Evolutionary conservation across 176 grass and related monocot genomes (phyloP).

Genomic region (Carex pumila): DNA sequence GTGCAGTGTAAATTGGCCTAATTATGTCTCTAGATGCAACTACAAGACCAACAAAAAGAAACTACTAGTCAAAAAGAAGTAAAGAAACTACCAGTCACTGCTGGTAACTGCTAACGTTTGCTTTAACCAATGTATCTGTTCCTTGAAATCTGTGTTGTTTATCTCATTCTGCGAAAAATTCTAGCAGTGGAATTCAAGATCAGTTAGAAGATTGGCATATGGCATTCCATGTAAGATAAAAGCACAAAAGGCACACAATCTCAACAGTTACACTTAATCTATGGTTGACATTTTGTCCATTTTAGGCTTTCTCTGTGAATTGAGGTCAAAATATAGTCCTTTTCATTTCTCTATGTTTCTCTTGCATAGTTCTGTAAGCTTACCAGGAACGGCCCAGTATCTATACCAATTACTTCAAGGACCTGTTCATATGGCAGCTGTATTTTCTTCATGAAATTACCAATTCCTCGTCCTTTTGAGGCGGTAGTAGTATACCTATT

Average conservation of each 20-base stretch:
- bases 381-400: conserved; percentile 66
- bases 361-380: neutral
- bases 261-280: neutral
- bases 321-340: neutral
- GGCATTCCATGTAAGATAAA: neutral
- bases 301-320: neutral
- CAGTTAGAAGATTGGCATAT: neutral
- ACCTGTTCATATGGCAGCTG: conserved; percentile 42
- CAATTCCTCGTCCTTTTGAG: conserved; percentile 32
- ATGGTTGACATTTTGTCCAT: neutral
- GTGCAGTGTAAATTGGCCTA: neutral
- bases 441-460: conserved; percentile 70
- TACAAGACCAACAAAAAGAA: neutral
- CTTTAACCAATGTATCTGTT: conserved; percentile 25
- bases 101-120: conserved; percentile 16
- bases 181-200: neutral
- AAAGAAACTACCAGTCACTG: conserved; percentile 30
- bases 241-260: neutral
- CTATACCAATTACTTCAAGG: conserved; percentile 61
- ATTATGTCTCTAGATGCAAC: neutral
- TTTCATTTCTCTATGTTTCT: neutral
- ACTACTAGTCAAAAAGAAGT: conserved; percentile 22
- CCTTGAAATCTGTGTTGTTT: conserved; percentile 12
- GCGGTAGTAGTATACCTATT: conserved; percentile 59
- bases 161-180: conserved; percentile 6